phyloP scores from a whole-genome alignment of 176 grass and related monocot genomes.

The Hordeum marinum region DNA sequence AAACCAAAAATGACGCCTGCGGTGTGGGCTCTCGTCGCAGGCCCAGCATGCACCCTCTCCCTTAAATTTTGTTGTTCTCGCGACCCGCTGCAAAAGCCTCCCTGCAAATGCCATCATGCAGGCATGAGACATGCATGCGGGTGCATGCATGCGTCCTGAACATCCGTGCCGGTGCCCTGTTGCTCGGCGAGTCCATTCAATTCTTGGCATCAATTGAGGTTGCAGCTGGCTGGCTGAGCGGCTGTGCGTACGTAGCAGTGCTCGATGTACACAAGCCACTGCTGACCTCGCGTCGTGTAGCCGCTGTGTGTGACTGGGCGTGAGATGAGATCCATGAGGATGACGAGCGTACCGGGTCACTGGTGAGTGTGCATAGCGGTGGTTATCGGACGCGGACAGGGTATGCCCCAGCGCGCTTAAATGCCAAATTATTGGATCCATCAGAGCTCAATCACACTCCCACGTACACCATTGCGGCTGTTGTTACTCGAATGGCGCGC shows the following conservation, averaged over 20 bases:
- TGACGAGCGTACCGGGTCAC: background rate
- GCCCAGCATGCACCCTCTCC: slow-evolving; percentile 26
- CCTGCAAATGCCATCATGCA: background rate
- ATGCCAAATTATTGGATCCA: slow-evolving; percentile 48
- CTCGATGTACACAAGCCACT: background rate
- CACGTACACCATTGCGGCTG: background rate
- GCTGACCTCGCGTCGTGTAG: background rate
- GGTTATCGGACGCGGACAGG: slow-evolving; percentile 1
- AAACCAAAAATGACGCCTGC: background rate
- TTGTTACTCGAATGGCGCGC: background rate
- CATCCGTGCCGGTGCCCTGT: slow-evolving; percentile 39
- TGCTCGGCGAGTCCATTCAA: slow-evolving; percentile 9
- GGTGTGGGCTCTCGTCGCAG: slow-evolving; percentile 15
- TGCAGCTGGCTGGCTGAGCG: background rate
- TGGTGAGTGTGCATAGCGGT: background rate
- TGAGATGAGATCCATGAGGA: background rate
- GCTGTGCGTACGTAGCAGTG: background rate
- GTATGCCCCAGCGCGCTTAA: slow-evolving; percentile 37
- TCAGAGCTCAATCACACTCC: slow-evolving; percentile 31
- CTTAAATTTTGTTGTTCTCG: background rate
- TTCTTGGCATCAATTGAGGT: slow-evolving; percentile 16
- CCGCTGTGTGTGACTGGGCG: background rate
- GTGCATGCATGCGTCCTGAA: slow-evolving; percentile 19
- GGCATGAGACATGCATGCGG: background rate
- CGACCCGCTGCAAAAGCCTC: background rate